A percentile compares a stretch with the other conserved stretches of the same genome.
These are phyloP conservation scores for Diaporthe citri DNA, from an alignment of 2,329 filamentous ascomycete genomes.

Conservation along the genomic window DNA sequence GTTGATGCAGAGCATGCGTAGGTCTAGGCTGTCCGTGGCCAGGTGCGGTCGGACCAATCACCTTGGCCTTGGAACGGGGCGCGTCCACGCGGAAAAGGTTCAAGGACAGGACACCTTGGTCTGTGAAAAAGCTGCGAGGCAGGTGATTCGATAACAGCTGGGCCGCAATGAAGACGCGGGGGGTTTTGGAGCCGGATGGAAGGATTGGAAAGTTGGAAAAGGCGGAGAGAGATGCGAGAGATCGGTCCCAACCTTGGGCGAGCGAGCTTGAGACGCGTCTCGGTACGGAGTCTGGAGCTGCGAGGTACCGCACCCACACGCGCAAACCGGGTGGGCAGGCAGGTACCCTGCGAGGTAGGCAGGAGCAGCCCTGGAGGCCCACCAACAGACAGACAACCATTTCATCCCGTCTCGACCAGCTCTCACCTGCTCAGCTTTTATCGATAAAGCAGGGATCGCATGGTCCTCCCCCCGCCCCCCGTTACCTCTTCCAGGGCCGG, in stretches of 20 bases:
- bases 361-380: not conserved
- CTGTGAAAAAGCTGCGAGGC: constrained; percentile 33
- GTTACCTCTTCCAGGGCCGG: not conserved
- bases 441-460: constrained; percentile 33
- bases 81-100: not conserved
- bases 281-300: not conserved
- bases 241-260: constrained; percentile 27
- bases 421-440: constrained; percentile 10
- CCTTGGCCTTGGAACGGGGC: constrained; percentile 21
- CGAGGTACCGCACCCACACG: not conserved
- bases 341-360: constrained; percentile 29
- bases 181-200: constrained; percentile 50
- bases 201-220: constrained; percentile 45
- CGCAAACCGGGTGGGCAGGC: not conserved
- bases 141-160: constrained; percentile 41
- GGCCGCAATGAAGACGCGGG: constrained; percentile 52
- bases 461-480: not conserved
- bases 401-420: constrained; percentile 25
- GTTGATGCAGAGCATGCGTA: constrained; percentile 39
- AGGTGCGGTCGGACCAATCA: constrained; percentile 21
- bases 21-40: constrained; percentile 46
- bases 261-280: constrained; percentile 26
- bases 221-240: constrained; percentile 45
- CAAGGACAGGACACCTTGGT: constrained; percentile 14
- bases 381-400: constrained; percentile 19